Percentiles rank a stretch among this genome's conserved stretches.
Conservation (phyloP, 2,329 filamentous ascomycete genomes). For the Acrocalymma vagum region DNA sequence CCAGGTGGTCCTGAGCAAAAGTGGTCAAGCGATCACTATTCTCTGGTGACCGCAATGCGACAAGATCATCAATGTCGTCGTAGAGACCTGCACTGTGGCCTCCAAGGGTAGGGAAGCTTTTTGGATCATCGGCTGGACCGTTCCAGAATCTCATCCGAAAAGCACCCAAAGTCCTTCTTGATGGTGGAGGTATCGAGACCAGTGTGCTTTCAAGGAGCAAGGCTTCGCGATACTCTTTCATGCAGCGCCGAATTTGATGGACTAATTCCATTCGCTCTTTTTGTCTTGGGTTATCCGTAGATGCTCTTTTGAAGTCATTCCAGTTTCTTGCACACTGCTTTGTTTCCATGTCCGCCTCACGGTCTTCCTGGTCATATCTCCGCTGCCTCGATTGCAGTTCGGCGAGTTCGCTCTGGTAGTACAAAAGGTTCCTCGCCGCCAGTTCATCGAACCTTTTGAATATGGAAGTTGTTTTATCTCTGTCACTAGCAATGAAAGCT, state of each 20-base stretch:
- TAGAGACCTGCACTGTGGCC: slow-evolving; percentile 14
- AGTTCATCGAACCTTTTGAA: slow-evolving; percentile 25
- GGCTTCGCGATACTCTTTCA: slow-evolving; percentile 15
- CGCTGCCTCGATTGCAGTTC: slow-evolving; percentile 13
- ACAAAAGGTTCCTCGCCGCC: slow-evolving; percentile 20
- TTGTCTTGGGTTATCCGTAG: slow-evolving; percentile 2
- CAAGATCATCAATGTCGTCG: slow-evolving; percentile 23
- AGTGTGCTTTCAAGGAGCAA: slow-evolving; percentile 13
- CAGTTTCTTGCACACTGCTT: slow-evolving; percentile 18
- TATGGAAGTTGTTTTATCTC: slow-evolving; percentile 18
- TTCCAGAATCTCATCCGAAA: slow-evolving; percentile 7
- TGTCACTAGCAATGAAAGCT: slow-evolving; percentile 22
- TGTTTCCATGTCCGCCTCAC: slow-evolving; percentile 3
- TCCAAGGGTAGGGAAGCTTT: slow-evolving; percentile 17
- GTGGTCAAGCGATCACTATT: slow-evolving; percentile 32
- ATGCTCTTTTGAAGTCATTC: slow-evolving; percentile 5
- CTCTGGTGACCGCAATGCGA: slow-evolving; percentile 30
- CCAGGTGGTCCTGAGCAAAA: too few relatives aligned
- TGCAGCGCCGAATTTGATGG: slow-evolving; percentile 1
- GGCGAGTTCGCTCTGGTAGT: slow-evolving; percentile 23
- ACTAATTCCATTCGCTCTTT: slow-evolving; percentile 7
- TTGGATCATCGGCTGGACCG: background rate
- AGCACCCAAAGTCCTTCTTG: slow-evolving; percentile 2
- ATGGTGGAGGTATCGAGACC: slow-evolving; percentile 7
- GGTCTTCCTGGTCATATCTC: slow-evolving; percentile 17